Conservation (phyloP, 2,329 filamentous ascomycete species). For the Didymella pomorum region DNA sequence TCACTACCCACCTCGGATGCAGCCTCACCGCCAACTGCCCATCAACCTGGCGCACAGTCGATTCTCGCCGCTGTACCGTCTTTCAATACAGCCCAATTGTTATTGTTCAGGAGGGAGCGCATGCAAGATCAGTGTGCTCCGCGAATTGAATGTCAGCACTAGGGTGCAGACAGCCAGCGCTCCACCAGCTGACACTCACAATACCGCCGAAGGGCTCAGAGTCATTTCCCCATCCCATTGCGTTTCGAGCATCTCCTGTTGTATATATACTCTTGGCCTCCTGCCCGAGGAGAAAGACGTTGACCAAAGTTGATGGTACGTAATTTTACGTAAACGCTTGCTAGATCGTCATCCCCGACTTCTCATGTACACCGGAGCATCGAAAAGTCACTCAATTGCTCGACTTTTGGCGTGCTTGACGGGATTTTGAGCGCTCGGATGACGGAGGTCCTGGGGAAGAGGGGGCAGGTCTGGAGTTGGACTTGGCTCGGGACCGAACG, state of each 20-base stretch:
- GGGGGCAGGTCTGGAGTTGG: neutral
- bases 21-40: constrained; percentile 12
- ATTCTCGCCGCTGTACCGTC: neutral
- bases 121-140: neutral
- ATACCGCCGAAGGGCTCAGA: neutral
- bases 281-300: constrained; percentile 37
- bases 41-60: neutral
- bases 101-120: no score
- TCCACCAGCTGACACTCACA: neutral
- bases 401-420: constrained; percentile 5
- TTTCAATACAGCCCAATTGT: neutral
- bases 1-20: constrained; percentile 18
- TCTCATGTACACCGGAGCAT: constrained; percentile 11
- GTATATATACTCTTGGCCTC: constrained; percentile 20
- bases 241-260: constrained; percentile 13
- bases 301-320: constrained; percentile 31
- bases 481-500: constrained; percentile 16
- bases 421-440: constrained; percentile 1
- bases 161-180: neutral
- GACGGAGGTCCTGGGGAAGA: neutral
- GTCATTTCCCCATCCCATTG: neutral
- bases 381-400: constrained; percentile 1
- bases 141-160: neutral
- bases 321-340: constrained; percentile 37
- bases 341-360: constrained; percentile 16